Conservation (phyloP, 768 basidiomycete genomes). For the Rhodotorula kratochvilovae region DNA sequence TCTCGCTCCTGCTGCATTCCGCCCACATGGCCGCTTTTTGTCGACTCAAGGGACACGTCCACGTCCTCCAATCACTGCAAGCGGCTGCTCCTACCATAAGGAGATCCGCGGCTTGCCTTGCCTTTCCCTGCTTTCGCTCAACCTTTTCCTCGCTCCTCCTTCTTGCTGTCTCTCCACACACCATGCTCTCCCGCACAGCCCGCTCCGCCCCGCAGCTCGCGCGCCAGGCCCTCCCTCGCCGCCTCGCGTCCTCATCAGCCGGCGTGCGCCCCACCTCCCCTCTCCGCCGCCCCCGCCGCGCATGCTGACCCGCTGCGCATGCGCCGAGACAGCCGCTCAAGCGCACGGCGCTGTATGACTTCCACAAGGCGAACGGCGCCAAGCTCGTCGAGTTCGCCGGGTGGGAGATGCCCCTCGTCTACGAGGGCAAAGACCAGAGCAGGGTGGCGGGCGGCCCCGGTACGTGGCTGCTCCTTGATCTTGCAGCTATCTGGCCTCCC, state of each 20-base stretch:
- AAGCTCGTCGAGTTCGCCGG: slow-evolving; percentile 98
- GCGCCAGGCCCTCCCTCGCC: neutral
- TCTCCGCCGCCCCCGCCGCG: neutral
- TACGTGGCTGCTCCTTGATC: too few species aligned
- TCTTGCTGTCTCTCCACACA: neutral
- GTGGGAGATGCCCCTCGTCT: slow-evolving; percentile 86
- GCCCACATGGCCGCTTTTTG: neutral
- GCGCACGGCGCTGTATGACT: slow-evolving; percentile 64
- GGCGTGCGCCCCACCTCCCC: neutral
- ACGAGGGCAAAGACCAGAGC: slow-evolving; percentile 78
- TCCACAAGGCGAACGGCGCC: slow-evolving; percentile 69
- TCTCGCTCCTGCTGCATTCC: too few species aligned
- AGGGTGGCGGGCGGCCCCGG: slow-evolving; percentile 43
- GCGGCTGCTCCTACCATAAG: neutral
- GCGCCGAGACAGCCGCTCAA: neutral
- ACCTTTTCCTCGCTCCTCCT: neutral
- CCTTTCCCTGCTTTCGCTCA: neutral
- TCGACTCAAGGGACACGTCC: too few species aligned
- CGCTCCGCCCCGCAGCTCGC: neutral
- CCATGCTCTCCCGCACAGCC: neutral
- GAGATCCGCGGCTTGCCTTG: neutral
- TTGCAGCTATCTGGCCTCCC: too few species aligned
- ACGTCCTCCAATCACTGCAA: too few species aligned
- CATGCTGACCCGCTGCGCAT: neutral
- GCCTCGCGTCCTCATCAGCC: neutral